Percentiles rank a stretch among this genome's conserved stretches.
Evolutionary conservation across 768 basidiomycete genomes (phyloP).

Genomic region (Calocybe gangraenosa): DNA sequence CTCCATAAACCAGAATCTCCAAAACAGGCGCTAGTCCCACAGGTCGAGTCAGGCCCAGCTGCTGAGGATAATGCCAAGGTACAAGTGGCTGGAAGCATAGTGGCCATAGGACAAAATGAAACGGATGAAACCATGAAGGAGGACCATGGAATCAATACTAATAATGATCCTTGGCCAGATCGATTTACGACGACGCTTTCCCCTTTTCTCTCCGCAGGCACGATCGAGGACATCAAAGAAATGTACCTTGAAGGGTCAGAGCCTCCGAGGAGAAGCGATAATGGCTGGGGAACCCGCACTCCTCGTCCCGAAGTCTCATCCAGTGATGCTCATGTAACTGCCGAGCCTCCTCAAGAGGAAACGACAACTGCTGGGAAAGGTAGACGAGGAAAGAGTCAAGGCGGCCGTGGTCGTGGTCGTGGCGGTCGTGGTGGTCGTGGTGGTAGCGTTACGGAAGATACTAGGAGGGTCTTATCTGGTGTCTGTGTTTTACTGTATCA

Average conservation of each 20-base stretch:
- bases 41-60: slow-evolving; percentile 14
- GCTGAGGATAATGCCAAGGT: slow-evolving; percentile 19
- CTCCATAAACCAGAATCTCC: slow-evolving; percentile 64
- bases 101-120: slow-evolving; percentile 9
- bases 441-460: slow-evolving; percentile 49
- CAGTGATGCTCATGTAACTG: slow-evolving; percentile 7
- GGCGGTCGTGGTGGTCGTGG: slow-evolving; percentile 38
- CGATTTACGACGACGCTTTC: slow-evolving; percentile 50
- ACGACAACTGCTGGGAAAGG: slow-evolving; percentile 22
- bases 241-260: slow-evolving; percentile 81
- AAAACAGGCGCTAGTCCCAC: slow-evolving; percentile 32
- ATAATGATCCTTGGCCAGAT: slow-evolving; percentile 62
- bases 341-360: slow-evolving; percentile 20
- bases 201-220: slow-evolving; percentile 59
- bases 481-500: slow-evolving; percentile 42
- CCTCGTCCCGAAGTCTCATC: slow-evolving; percentile 23
- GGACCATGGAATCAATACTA: slow-evolving; percentile 10
- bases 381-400: slow-evolving; percentile 38
- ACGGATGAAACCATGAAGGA: slow-evolving; percentile 7
- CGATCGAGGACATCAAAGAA: slow-evolving; percentile 58
- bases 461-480: slow-evolving; percentile 75
- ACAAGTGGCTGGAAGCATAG: slow-evolving; percentile 14
- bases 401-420: slow-evolving; percentile 39
- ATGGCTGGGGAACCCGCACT: slow-evolving; percentile 63
- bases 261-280: slow-evolving; percentile 68